Base-by-base conservation (phyloP, 768 basidiomycete species). In the Guyanaporus albipodus region DNA sequence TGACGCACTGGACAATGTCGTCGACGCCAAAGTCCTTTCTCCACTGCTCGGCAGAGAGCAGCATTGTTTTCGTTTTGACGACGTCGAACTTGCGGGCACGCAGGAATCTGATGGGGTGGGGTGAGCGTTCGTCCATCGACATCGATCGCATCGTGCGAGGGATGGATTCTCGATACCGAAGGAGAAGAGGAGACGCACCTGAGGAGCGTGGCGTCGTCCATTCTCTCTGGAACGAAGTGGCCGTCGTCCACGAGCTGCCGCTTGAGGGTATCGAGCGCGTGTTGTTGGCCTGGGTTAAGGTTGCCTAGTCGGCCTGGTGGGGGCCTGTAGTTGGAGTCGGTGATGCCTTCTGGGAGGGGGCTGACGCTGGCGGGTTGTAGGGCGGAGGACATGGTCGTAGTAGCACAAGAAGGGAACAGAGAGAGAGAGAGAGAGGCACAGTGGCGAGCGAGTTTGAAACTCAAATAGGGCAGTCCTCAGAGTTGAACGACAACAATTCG, bases 81-180 rank as follows among this genome's bases (percentile, higher is more conserved):
- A 95, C 66, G 70, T 98, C 92, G 55, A 97, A 99, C 68, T 87
- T 93, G 55, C 96, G 77, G 6, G 95, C 96, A 28, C 96, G 79
- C 50, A 97, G 71, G 72, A 95, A 99, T 60, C 93, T 91, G 6
- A 11, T 2, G 26, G 17, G 2, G 15, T 3, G 2, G 22, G 2
- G 17, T 34, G 39, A 39, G 31, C 23, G 10, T 33, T 8, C 8
- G 22, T n/a, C 29, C 46, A 59, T 57, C 64, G 45, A 33, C 22
- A 18, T 40, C 42, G 49, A 57, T 52, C 51, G 44, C 40, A 9
- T 12, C 21, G 15, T 28, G 45, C 11, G n/a, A 22, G 23, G 35
- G 37, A 43, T 36, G 48, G 42, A 37, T n/a, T n/a, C n/a, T n/a
- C n/a, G n/a, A n/a, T n/a, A n/a, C n/a, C n/a, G n/a, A n/a, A n/a